These are phyloP conservation scores for Stenogyne calaminthoides DNA, from an alignment of 305 asterid species.

Conservation along the genomic window DNA sequence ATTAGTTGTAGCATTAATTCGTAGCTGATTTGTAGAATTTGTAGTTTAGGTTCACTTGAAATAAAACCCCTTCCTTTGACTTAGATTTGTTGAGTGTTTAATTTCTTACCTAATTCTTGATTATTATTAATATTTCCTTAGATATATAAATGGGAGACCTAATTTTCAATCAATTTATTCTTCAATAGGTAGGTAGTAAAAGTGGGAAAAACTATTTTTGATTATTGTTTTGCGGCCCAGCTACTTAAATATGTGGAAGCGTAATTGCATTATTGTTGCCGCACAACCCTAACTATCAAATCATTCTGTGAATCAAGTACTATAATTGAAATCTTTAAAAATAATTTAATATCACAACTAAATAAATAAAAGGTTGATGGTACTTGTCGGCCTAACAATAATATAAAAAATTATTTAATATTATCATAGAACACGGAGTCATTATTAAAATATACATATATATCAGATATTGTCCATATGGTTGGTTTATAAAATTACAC, in stretches of 20 bases:
- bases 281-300: slow-evolving; percentile 34
- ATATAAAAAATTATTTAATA: no score
- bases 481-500: no score
- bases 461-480: no score
- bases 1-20: no score
- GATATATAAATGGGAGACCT: slow-evolving; percentile 24
- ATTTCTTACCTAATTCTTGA: slow-evolving; percentile 28
- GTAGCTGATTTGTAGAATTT: no score
- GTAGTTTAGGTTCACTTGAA: no score
- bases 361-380: not conserved
- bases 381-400: not conserved
- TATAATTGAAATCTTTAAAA: not conserved
- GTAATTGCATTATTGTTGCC: slow-evolving; percentile 13
- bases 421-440: no score
- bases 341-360: not conserved
- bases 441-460: no score
- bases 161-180: slow-evolving; percentile 20
- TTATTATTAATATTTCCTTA: not conserved
- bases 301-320: slow-evolving; percentile 22
- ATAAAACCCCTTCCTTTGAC: not conserved
- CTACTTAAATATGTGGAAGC: slow-evolving; percentile 28
- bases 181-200: slow-evolving; percentile 40
- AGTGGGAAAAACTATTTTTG: slow-evolving; percentile 19
- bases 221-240: slow-evolving; percentile 31
- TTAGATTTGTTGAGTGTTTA: slow-evolving; percentile 1